phyloP scores from a whole-genome alignment of 1,284 basidiomycete genomes.

The Takashimella koratensis region DNA sequence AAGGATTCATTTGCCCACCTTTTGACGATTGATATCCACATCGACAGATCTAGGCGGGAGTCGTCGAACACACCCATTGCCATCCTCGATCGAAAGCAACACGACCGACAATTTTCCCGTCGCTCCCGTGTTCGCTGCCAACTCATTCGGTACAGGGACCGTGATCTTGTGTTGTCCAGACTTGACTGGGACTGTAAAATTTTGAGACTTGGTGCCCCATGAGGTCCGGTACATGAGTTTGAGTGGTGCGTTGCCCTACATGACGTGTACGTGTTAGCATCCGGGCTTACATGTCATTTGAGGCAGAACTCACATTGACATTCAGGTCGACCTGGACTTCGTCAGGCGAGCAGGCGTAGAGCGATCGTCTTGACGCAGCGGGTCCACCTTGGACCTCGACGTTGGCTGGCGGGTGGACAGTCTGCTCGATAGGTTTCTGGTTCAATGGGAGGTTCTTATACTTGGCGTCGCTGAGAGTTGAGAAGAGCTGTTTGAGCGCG shows the following conservation, averaged over 20 bases:
- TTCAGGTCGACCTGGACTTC: conserved; percentile 71
- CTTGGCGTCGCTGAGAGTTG: conserved; percentile 74
- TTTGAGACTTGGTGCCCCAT: conserved; percentile 53
- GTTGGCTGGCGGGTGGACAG: conserved; percentile 80
- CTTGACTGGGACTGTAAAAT: conserved; percentile 64
- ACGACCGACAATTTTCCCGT: conserved; percentile 37
- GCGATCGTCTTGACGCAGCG: conserved; percentile 46
- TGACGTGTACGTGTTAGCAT: conserved; percentile 25
- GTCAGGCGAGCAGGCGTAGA: conserved; percentile 63
- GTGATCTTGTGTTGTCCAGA: conserved; percentile 46
- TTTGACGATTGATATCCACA: conserved; percentile 82
- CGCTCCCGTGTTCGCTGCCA: conserved; percentile 23
- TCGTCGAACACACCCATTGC: conserved; percentile 76
- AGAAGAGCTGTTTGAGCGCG: conserved; percentile 56
- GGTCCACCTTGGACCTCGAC: conserved; percentile 62
- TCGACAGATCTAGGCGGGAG: conserved; percentile 72
- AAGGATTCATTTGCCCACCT: too few species aligned
- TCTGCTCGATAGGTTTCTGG: conserved; percentile 71
- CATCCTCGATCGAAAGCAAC: conserved; percentile 73
- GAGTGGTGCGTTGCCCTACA: conserved; percentile 84
- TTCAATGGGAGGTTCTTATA: conserved; percentile 70
- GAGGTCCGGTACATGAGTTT: conserved; percentile 74
- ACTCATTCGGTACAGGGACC: conserved; percentile 33
- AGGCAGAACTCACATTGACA: conserved; percentile 58
- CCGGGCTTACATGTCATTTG: conserved; percentile 49